A percentile compares a stretch with the other conserved stretches of the same genome.
These are phyloP conservation scores for Alternaria sp. DNA, from an alignment of 2,329 filamentous ascomycete species.

Conservation along the genomic window DNA sequence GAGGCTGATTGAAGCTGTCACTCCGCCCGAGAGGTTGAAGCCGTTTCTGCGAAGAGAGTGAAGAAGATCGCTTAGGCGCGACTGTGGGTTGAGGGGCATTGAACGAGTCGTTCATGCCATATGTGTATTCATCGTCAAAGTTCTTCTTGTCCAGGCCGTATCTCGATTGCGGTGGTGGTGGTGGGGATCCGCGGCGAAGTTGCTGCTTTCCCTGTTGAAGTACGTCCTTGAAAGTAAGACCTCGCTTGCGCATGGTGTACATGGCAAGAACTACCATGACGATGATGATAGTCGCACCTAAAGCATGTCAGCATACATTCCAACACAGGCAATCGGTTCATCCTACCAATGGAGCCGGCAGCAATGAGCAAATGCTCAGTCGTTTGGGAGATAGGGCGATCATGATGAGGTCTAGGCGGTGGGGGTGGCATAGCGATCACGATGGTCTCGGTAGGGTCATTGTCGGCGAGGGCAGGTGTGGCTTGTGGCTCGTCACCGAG, in stretches of 20 bases:
- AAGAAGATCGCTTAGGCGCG: slow-evolving; percentile 36
- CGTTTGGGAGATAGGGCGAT: slow-evolving; percentile 42
- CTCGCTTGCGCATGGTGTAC: slow-evolving; percentile 51
- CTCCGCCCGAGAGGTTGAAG: slow-evolving; percentile 41
- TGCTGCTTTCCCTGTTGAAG: slow-evolving; percentile 36
- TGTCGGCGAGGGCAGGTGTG: slow-evolving; percentile 32
- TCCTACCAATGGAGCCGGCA: slow-evolving; percentile 51
- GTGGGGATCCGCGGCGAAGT: slow-evolving; percentile 33
- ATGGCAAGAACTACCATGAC: slow-evolving; percentile 49
- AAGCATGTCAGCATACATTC: slow-evolving; percentile 21
- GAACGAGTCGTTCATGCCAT: slow-evolving; percentile 34
- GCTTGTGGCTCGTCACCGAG: slow-evolving; percentile 21
- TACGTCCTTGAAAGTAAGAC: slow-evolving; percentile 43
- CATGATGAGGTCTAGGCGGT: slow-evolving; percentile 20
- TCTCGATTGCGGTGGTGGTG: slow-evolving; percentile 33
- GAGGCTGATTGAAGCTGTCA: slow-evolving; percentile 39
- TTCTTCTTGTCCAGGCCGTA: slow-evolving; percentile 39
- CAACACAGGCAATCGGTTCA: not conserved
- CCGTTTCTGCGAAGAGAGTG: slow-evolving; percentile 40
- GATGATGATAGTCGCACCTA: slow-evolving; percentile 52
- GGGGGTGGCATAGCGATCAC: slow-evolving; percentile 32
- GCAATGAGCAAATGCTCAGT: slow-evolving; percentile 54
- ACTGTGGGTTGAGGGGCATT: slow-evolving; percentile 38
- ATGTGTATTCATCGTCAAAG: slow-evolving; percentile 34
- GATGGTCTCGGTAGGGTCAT: slow-evolving; percentile 38